Percentiles rank a stretch among this genome's conserved stretches.
Conservation (phyloP, 2,329 filamentous ascomycete species). For the Pseudohalonectria lignicola region DNA sequence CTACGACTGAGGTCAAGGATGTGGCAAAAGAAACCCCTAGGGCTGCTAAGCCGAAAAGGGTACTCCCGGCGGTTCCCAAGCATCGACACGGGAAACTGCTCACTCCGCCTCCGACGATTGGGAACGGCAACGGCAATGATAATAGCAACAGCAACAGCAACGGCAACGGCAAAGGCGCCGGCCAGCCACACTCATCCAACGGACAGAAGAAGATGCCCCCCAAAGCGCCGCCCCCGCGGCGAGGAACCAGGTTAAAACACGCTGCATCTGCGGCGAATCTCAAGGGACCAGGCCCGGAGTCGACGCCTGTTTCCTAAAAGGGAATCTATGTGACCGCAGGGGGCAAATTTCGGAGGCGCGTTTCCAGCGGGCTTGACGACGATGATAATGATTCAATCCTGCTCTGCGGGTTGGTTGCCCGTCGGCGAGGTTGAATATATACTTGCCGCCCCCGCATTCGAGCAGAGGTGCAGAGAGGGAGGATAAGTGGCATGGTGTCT, state of each 20-base stretch:
- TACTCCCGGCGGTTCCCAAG: slow-evolving; percentile 42
- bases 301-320: slow-evolving; percentile 3
- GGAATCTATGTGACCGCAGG: background rate
- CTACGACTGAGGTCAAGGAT: slow-evolving; percentile 6
- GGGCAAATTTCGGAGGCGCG: background rate
- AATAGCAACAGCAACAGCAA: background rate
- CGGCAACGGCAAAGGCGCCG: slow-evolving; percentile 1
- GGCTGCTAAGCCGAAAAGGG: slow-evolving; percentile 27
- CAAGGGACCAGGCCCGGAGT: background rate
- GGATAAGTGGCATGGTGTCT: too few relatives aligned
- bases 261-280: slow-evolving; percentile 9
- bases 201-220: slow-evolving; percentile 11
- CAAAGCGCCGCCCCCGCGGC: slow-evolving; percentile 11
- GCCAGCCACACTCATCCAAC: too few relatives aligned
- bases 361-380: background rate
- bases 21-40: background rate
- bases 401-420: background rate
- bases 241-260: slow-evolving; percentile 7
- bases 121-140: slow-evolving; percentile 4
- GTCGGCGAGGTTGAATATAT: background rate
- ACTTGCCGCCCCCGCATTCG: too few relatives aligned
- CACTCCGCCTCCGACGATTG: slow-evolving; percentile 7
- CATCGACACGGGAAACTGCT: slow-evolving; percentile 42
- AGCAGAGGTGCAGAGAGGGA: too few relatives aligned
- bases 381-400: background rate